Base-by-base conservation (phyloP, 139 green algal genomes). In the Chlorella sp. region DNA sequence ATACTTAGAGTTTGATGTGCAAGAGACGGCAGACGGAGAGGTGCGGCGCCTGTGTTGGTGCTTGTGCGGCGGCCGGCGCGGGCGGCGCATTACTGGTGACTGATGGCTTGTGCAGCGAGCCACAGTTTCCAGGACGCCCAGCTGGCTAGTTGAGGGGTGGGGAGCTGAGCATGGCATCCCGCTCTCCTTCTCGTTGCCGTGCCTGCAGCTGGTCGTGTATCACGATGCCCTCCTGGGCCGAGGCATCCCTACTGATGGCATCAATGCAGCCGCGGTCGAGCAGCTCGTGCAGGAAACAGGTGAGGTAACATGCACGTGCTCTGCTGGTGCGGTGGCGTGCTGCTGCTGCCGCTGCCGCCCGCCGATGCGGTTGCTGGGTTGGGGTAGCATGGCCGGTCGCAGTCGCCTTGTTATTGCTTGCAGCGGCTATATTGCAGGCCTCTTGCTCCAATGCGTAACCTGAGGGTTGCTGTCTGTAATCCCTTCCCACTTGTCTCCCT, bases 1-100 rank as follows among this genome's bases (percentile, higher is more conserved):
- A 18, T 88, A 79, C 70, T 23, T 88, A 0, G 84, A 88, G 23
- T 88, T 88, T 70, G 84, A 88, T 25, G 74, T 88, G 30, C 72
- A 75, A 21, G 84, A 88, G 39, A 88, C 84, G 3, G 20, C 39
- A 21, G 84, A 88, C 36, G 84, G 74, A 11, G 71, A 87, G 80
- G 80, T 85, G 67, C 5, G 68, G 0, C 6, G 70, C 25, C 51
- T 4, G 1, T 67, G 60, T 21, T n/a, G n/a, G n/a, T n/a, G n/a
- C n/a, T n/a, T n/a, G n/a, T n/a, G n/a, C n/a, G n/a, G n/a, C n/a
- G n/a, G n/a, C n/a, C n/a, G n/a, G n/a, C n/a, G n/a, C n/a, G n/a
- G n/a, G n/a, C n/a, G n/a, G n/a, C n/a, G n/a, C n/a, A n/a, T n/a
- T n/a, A n/a, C n/a, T n/a, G n/a, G n/a, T n/a, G n/a, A n/a, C n/a